Evolutionary conservation across 75 land plant species (phyloP), one percentile per base, ranked within the genome.

Genomic region (Gnetum montanum): DNA sequence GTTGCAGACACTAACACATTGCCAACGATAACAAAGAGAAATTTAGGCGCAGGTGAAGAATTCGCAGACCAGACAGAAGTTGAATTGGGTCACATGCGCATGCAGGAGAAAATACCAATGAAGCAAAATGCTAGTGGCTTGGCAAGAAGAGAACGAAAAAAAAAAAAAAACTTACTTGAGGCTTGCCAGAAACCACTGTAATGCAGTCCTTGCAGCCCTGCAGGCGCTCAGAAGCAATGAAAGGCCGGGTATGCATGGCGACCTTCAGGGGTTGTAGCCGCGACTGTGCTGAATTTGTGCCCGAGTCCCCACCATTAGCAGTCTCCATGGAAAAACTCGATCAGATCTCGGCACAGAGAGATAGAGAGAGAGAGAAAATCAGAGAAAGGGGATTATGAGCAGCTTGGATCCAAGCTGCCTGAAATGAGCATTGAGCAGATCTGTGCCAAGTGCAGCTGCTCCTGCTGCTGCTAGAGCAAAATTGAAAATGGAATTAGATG

Each of bases 141-240:
- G 23, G 23, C 19, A 45, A 25, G 19, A 45, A 45, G 23, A 6
- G n/a, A n/a, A n/a, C n/a, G n/a, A n/a, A n/a, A n/a, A n/a, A n/a
- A n/a, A n/a, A n/a, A n/a, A n/a, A n/a, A 24, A 18, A 40, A 30
- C 19, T 41, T 65, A 85, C 98, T 90, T 93, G 98, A 19, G 98
- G 98, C 60, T 89, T 88, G 23, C 96, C 90, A 6, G 86, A 66
- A 31, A 85, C 61, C 6, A 93, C 84, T 29, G 86, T 36, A 25
- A 89, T 80, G 57, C 98, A 93, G 57, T 89, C 96, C 49, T 89
- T 82, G 64, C 98, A 93, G 0, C 98, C 98, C 59, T 93, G 96
- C 31, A 82, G 37, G 28, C 62, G 60, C 78, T 93, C 98, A 35
- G 73, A 77, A 7, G 70, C 80, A 49, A 93, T 93, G 34, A 93